These are phyloP conservation scores for Debaryomyces castellii DNA, from an alignment of 805 yeast genomes.

Conservation along the genomic window DNA sequence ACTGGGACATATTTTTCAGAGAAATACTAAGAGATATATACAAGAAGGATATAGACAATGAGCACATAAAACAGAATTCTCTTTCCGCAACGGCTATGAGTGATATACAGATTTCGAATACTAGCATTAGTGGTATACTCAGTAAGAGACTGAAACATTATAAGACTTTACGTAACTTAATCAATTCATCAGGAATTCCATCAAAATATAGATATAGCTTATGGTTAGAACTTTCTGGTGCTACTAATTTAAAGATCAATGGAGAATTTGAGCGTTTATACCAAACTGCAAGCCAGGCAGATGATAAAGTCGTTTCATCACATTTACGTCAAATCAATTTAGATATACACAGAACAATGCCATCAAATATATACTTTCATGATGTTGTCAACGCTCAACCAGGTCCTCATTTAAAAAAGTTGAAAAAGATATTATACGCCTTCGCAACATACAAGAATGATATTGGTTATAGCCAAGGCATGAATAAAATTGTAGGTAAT, in stretches of 20 bases:
- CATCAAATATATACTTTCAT: slow-evolving; percentile 50
- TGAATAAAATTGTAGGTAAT: slow-evolving; percentile 60
- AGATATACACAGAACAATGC: slow-evolving; percentile 56
- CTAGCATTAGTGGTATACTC: not conserved
- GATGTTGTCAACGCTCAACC: slow-evolving; percentile 37
- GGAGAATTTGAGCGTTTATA: slow-evolving; percentile 44
- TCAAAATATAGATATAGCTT: slow-evolving; percentile 44
- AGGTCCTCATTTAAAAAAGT: slow-evolving; percentile 52
- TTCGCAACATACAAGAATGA: slow-evolving; percentile 46
- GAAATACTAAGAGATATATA: slow-evolving; percentile 34
- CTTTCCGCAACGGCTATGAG: not conserved
- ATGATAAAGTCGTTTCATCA: slow-evolving; percentile 18
- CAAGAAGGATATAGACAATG: slow-evolving; percentile 11
- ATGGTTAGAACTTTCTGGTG: slow-evolving; percentile 58
- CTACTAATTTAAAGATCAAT: slow-evolving; percentile 41
- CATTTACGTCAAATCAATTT: slow-evolving; percentile 50
- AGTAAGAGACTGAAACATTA: slow-evolving; percentile 2
- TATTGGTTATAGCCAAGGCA: slow-evolving; percentile 60
- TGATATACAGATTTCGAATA: not conserved
- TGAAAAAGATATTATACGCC: slow-evolving; percentile 49
- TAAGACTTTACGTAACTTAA: slow-evolving; percentile 31
- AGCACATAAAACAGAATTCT: slow-evolving; percentile 9
- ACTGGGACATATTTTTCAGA: slow-evolving; percentile 43
- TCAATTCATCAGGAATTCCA: slow-evolving; percentile 47
- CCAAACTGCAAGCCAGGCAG: slow-evolving; percentile 9